phyloP scores from a whole-genome alignment of 805 yeast species.

The Yarrowia phangngaensis region DNA sequence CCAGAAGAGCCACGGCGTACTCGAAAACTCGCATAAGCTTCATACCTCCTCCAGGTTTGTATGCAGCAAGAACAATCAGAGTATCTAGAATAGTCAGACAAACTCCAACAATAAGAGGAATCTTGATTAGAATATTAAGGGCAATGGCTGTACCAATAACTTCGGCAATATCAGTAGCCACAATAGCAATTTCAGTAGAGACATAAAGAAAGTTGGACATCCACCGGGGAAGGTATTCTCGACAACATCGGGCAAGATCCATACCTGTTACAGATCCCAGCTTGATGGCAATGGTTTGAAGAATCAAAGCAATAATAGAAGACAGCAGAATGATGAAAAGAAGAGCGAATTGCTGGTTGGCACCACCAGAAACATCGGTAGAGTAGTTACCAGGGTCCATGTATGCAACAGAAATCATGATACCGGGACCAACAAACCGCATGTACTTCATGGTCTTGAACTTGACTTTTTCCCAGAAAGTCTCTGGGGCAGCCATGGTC shows the following conservation, averaged over 20 bases:
- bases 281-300: conserved; percentile 80
- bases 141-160: conserved; percentile 98
- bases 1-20: conserved; percentile 70
- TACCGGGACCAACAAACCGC: conserved; percentile 85
- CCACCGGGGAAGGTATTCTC: conserved; percentile 62
- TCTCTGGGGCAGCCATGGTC: too few species aligned
- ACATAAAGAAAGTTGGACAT: conserved; percentile 53
- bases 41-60: conserved; percentile 81
- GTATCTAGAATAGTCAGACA: conserved; percentile 83
- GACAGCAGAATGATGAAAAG: conserved; percentile 75
- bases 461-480: neutral
- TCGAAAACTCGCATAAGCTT: conserved; percentile 75
- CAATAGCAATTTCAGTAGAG: conserved; percentile 84
- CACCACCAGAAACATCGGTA: conserved; percentile 92
- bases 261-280: conserved; percentile 92
- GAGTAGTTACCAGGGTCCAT: conserved; percentile 98
- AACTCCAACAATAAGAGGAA: conserved; percentile 83
- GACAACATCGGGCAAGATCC: conserved; percentile 84
- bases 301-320: conserved; percentile 78
- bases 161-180: conserved; percentile 95
- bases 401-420: conserved; percentile 91
- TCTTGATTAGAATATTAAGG: conserved; percentile 69
- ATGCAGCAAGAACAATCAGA: conserved; percentile 77
- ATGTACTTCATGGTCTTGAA: conserved; percentile 43
- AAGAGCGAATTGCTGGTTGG: conserved; percentile 74